Conservation (phyloP, 2,329 filamentous ascomycete species). For the Coniochaeta sp. region DNA sequence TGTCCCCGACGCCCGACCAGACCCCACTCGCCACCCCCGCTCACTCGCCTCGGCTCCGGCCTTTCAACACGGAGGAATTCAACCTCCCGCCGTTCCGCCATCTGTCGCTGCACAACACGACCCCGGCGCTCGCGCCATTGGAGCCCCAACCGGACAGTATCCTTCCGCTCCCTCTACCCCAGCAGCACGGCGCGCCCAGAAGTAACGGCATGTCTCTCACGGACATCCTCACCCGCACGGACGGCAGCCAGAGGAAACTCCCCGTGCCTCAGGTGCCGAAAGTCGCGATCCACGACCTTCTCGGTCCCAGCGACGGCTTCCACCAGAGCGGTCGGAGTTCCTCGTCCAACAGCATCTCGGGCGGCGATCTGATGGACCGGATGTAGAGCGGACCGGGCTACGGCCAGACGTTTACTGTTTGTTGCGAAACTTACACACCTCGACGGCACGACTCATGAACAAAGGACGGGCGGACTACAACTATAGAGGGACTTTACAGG, state of each 20-base stretch:
- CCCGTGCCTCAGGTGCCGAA: slow-evolving; percentile 89
- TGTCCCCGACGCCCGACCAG: slow-evolving; percentile 92
- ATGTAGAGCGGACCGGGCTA: slow-evolving; percentile 22
- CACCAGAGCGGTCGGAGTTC: slow-evolving; percentile 72
- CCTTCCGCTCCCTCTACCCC: slow-evolving; percentile 22
- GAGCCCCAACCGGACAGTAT: slow-evolving; percentile 46
- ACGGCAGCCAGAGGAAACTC: slow-evolving; percentile 82
- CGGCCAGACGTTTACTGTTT: too few relatives aligned
- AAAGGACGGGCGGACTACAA: not conserved
- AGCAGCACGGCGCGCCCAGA: slow-evolving; percentile 47
- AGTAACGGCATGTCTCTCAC: slow-evolving; percentile 71
- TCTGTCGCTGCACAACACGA: slow-evolving; percentile 46
- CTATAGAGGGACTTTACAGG: not conserved
- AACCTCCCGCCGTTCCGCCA: slow-evolving; percentile 82
- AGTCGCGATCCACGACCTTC: slow-evolving; percentile 77
- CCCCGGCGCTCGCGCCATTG: slow-evolving; percentile 51
- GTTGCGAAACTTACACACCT: slow-evolving; percentile 5
- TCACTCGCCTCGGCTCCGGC: slow-evolving; percentile 84
- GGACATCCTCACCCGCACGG: slow-evolving; percentile 86
- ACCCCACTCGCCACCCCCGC: slow-evolving; percentile 97
- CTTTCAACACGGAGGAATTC: slow-evolving; percentile 61
- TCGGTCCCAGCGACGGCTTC: slow-evolving; percentile 59
- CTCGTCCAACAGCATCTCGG: slow-evolving; percentile 68
- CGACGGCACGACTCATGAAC: slow-evolving; percentile 8
- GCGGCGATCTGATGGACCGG: slow-evolving; percentile 59